phyloP scores from a whole-genome alignment of 208 protist species.

The Perkinsela sp. region DNA sequence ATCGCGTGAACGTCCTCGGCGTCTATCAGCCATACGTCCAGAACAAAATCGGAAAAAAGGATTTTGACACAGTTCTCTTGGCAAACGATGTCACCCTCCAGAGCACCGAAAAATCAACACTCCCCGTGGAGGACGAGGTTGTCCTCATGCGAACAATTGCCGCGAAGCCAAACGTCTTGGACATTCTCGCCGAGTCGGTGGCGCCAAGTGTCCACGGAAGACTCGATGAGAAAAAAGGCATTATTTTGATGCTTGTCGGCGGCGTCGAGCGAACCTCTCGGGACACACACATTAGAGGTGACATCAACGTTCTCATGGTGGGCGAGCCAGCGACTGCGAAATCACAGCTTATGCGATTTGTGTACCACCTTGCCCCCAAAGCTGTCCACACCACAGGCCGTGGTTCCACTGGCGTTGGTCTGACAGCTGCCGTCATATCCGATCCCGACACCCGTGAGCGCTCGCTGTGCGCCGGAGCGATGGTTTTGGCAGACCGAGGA shows the following conservation, averaged over 20 bases:
- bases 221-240: constrained; percentile 72
- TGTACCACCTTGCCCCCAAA: constrained; percentile 77
- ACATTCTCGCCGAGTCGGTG: constrained; percentile 51
- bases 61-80: constrained; percentile 73
- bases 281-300: constrained; percentile 77
- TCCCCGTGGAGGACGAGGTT: constrained; percentile 25
- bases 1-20: constrained; percentile 75
- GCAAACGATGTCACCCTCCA: constrained; percentile 49
- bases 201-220: constrained; percentile 95
- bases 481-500: constrained; percentile 95
- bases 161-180: constrained; percentile 32
- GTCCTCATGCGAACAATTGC: constrained; percentile 27
- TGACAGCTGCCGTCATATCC: constrained; percentile 91
- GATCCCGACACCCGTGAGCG: constrained; percentile 87
- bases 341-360: constrained; percentile 93
- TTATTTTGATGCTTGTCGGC: constrained; percentile 86
- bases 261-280: constrained; percentile 79
- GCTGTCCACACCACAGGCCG: constrained; percentile 91
- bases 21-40: constrained; percentile 73
- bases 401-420: constrained; percentile 84
- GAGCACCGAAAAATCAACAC: constrained; percentile 5
- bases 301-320: constrained; percentile 94
- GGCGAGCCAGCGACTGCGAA: constrained; percentile 98
- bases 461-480: constrained; percentile 88
- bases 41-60: constrained; percentile 16